Evolutionary conservation across 495 filamentous ascomycete genomes (phyloP).

Genomic region (Penicillium psychrofluorescens): DNA sequence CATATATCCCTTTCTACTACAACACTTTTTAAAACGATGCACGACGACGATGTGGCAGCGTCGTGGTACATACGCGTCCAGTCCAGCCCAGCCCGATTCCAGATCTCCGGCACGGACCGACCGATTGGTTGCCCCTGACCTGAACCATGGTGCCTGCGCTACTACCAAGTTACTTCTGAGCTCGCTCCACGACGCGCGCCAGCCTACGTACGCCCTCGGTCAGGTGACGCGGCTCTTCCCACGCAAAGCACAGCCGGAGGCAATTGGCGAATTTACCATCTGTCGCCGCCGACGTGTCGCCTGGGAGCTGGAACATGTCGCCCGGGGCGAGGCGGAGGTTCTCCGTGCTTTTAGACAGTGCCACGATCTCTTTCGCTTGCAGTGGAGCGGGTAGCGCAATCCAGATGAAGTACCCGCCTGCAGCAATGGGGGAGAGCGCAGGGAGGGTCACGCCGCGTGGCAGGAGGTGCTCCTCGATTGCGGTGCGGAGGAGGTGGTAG

Average conservation of each 20-base stretch:
- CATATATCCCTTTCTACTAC: no score
- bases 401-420: constrained; percentile 82
- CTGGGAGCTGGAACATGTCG: constrained; percentile 57
- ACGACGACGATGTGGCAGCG: no score
- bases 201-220: constrained; percentile 61
- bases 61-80: no score
- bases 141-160: not conserved
- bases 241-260: constrained; percentile 67
- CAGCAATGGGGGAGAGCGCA: constrained; percentile 18
- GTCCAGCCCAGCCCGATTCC: not conserved
- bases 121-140: not conserved
- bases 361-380: constrained; percentile 47
- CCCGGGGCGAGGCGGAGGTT: constrained; percentile 57
- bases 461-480: constrained; percentile 48
- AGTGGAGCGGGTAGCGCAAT: constrained; percentile 50
- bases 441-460: constrained; percentile 51
- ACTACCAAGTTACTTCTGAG: not conserved
- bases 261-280: constrained; percentile 41
- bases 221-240: constrained; percentile 63
- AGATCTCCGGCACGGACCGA: constrained; percentile 4
- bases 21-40: no score
- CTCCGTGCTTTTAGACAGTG: constrained; percentile 40
- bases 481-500: constrained; percentile 43
- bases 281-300: constrained; percentile 33
- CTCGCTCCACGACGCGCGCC: constrained; percentile 24